Percentiles rank a stretch among this genome's conserved stretches.
Conservation (phyloP, 495 filamentous ascomycete species). For the Endocarpon pusillum region DNA sequence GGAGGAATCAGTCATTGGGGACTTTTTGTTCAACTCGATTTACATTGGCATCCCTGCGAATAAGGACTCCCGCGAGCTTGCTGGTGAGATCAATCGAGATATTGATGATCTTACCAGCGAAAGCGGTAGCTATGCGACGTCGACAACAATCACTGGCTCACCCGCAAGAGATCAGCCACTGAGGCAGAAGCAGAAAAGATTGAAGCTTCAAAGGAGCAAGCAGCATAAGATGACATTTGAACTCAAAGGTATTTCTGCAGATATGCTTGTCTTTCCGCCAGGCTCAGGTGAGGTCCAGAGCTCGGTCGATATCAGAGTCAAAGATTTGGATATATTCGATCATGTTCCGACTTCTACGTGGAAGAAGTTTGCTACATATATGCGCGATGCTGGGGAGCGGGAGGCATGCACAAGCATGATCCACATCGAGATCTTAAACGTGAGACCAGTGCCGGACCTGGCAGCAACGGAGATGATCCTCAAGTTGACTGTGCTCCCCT, state of each 20-base stretch:
- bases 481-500: constrained; percentile 66
- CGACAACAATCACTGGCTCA: constrained; percentile 43
- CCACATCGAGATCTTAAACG: constrained; percentile 73
- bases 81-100: constrained; percentile 69
- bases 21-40: constrained; percentile 96
- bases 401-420: constrained; percentile 78
- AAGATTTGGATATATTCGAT: constrained; percentile 81
- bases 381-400: constrained; percentile 67
- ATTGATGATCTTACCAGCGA: constrained; percentile 78
- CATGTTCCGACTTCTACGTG: constrained; percentile 91
- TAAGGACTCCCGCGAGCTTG: constrained; percentile 62
- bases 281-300: constrained; percentile 64
- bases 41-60: constrained; percentile 88
- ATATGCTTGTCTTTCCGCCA: constrained; percentile 70
- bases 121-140: constrained; percentile 68
- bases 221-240: constrained; percentile 93
- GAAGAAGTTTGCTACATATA: constrained; percentile 94
- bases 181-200: constrained; percentile 32
- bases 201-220: constrained; percentile 70
- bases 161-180: constrained; percentile 32
- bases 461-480: constrained; percentile 83
- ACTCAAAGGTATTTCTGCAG: constrained; percentile 67
- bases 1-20: constrained; percentile 72
- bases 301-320: constrained; percentile 65
- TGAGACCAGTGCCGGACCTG: constrained; percentile 64